Conservation (phyloP, 495 filamentous ascomycete species). For the Aspergillus egyptiacus region DNA sequence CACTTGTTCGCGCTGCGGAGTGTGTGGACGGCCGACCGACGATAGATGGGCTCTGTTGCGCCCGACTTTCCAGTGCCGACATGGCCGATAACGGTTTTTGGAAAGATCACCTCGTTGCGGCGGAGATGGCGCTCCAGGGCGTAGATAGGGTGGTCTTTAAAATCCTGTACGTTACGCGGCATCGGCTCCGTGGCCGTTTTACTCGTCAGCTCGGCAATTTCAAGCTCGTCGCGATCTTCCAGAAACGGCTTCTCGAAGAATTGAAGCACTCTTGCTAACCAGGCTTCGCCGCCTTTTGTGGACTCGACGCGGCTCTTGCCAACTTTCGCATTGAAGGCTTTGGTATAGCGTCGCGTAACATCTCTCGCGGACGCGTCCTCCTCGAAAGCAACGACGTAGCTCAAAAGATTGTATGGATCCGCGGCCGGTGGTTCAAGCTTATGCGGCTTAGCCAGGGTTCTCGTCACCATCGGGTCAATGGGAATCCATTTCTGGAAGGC, state of each 20-base stretch:
- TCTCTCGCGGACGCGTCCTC: conserved; percentile 68
- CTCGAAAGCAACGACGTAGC: conserved; percentile 83
- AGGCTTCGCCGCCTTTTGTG: conserved; percentile 58
- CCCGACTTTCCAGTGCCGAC: conserved; percentile 63
- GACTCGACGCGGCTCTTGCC: conserved; percentile 67
- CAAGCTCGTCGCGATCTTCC: conserved; percentile 71
- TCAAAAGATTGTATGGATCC: conserved; percentile 65
- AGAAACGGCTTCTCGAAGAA: conserved; percentile 51
- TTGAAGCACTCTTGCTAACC: conserved; percentile 62
- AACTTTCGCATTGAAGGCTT: conserved; percentile 84
- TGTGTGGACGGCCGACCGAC: conserved; percentile 69
- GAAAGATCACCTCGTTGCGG: conserved; percentile 71
- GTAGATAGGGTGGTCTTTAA: conserved; percentile 88
- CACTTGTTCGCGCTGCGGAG: conserved; percentile 75
- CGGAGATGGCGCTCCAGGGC: conserved; percentile 85
- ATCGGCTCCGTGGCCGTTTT: conserved; percentile 74
- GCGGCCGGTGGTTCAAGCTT: conserved; percentile 76
- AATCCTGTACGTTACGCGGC: conserved; percentile 83
- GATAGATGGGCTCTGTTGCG: conserved; percentile 62
- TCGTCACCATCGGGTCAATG: conserved; percentile 78
- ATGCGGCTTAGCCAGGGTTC: conserved; percentile 63
- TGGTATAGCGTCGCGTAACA: conserved; percentile 73
- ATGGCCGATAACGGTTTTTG: conserved; percentile 66
- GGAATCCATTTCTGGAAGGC: conserved; percentile 86
- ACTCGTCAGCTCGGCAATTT: conserved; percentile 66